Evolutionary conservation across 78 protist species (phyloP).

Genomic region (Dictyostelium firmibasis): DNA sequence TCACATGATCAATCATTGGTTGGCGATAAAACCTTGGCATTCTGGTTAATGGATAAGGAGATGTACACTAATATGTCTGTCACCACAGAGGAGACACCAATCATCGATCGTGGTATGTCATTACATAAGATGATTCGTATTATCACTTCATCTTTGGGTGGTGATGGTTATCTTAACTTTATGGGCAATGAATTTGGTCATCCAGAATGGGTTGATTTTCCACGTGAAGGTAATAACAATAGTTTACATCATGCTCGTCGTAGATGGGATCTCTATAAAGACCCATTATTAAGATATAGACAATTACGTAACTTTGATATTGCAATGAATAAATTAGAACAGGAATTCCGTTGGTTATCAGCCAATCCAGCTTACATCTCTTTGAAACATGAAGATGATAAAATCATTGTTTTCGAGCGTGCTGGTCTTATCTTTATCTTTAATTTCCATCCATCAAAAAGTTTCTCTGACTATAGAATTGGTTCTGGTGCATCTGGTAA

Average conservation of each 20-base stretch:
- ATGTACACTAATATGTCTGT: constrained; percentile 88
- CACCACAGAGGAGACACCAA: constrained; percentile 27
- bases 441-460: constrained; percentile 89
- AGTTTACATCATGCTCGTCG: constrained; percentile 89
- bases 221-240: constrained; percentile 94
- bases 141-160: constrained; percentile 93
- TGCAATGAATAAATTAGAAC: constrained; percentile 76
- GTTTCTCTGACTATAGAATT: constrained; percentile 85
- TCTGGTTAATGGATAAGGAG: constrained; percentile 98
- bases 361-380: constrained; percentile 72
- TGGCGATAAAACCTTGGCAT: constrained; percentile 98
- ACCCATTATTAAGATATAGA: constrained; percentile 77
- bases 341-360: constrained; percentile 58
- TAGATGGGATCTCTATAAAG: constrained; percentile 88
- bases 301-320: constrained; percentile 71
- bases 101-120: constrained; percentile 94
- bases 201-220: constrained; percentile 99
- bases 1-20: constrained; percentile 96
- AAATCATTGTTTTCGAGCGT: constrained; percentile 90
- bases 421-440: constrained; percentile 83
- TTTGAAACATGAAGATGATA: constrained; percentile 89
- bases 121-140: constrained; percentile 94
- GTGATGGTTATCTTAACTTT: constrained; percentile 96
- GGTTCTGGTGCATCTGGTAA: constrained; percentile 57
- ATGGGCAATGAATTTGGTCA: constrained; percentile 99